Evolutionary conservation across 2,329 filamentous ascomycete genomes (phyloP), one percentile per base, ranked within the genome.

Genomic region (Stemphylium vesicarium): DNA sequence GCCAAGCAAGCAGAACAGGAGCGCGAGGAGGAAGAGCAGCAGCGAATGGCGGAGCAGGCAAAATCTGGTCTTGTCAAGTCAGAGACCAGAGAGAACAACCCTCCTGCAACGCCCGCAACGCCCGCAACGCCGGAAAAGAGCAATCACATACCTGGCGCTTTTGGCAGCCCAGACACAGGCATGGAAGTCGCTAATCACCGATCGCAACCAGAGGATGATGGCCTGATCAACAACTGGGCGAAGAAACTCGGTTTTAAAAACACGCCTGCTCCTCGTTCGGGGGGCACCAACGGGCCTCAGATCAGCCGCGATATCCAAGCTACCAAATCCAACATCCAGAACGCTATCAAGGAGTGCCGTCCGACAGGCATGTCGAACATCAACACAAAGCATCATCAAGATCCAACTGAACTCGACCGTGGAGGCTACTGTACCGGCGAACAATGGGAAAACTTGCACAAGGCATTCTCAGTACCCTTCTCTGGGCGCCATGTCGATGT

Each of bases 1-100:
- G 92, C 92, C 0, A 93, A 97, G 69, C 87, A 89, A 68, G 88
- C 88, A 68, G 91, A 96, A 69, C 85, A 88, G 61, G 84, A 85
- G 68, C 82, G 82, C 31, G 85, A 92, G 18, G 83, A 85, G 52
- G 84, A 88, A 63, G 84, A 84, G 60, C 78, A 80, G 58, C 79
- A 82, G 55, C 78, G 77, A n/a, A 61, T 63, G 12, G 59, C 53
- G 4, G 72, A 75, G 45, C 64, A 70, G 46, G 66, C 65, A 33
- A 72, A 70, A 45, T 60, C 69, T 10, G 61, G 59, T 33, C 38
- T 64, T 15, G 52, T 52, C 2, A 63, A 64, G 35, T 41, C 50
- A 11, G 59, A 59, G 1, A 47, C 62, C 0, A 38, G 15, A n/a
- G 61, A 64, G 18, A 64, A 58, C 26, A 29, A 29, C 10, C 26